Base-by-base conservation (phyloP, 805 yeast genomes). In the Lipomyces lipofer region DNA sequence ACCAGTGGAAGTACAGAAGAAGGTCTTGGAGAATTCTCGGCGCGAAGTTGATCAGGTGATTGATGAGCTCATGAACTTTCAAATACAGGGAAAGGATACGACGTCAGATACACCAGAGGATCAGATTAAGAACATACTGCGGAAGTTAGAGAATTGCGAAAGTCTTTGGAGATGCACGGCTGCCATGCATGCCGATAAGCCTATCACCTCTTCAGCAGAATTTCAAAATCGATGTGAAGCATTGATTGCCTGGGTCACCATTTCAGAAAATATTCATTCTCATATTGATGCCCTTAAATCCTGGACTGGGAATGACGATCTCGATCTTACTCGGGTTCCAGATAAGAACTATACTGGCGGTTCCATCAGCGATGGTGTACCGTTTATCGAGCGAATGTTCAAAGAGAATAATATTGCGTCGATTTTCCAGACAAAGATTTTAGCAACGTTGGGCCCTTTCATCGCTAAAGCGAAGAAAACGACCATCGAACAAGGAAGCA, bases 271-370 rank as follows among this genome's bases (percentile, higher is more conserved):
- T 0, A 81, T 91, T 19, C 77, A 78, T 43, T 71, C 81, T 32
- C 90, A 85, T 64, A 73, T 84, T 1, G 71, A 75, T 13, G 77
- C 84, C 4, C 71, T 94, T 58, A 78, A 79, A 57, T 69, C 76
- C 40, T 90, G 97, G 97, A 88, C 90, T 3, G 96, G 96, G 3
- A 86, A 86, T 67, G 85, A 82, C 47, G 89, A 84, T 30, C 70
- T 86, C 25, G 94, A 89, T 65, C 81, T 89, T 7, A 73, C 78
- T 0, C 66, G 62, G 30, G 58, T 68, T 29, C 71, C 74, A 0
- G 71, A 71, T 17, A 54, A 57, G 0, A 58, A 64, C 32, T 70
- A 68, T 33, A 69, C 70, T 15, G 35, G n/a, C 15, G 54, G 57
- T 2, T 74, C 79, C 15, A 81, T 81, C 61, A 80, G 79, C 51